Percentiles rank a stretch among this genome's conserved stretches.
phyloP scores from a whole-genome alignment of 2,329 filamentous ascomycete genomes.

The Aspergillus sclerotialis region DNA sequence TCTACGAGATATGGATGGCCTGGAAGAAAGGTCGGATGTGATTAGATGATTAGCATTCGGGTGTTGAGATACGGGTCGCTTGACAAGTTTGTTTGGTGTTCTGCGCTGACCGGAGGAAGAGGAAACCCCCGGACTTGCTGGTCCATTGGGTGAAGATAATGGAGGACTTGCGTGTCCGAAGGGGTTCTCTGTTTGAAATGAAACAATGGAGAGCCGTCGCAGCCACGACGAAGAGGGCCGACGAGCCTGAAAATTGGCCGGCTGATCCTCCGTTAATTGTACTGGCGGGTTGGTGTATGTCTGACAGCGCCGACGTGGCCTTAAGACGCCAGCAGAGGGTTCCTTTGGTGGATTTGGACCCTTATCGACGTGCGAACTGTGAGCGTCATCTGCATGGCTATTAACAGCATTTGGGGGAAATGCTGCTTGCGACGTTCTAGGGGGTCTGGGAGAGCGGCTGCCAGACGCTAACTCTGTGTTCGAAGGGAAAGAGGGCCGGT shows the following conservation, averaged over 20 bases:
- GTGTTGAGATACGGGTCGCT: conserved; percentile 51
- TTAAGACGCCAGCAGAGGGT: conserved; percentile 21
- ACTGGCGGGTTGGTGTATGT: conserved; percentile 27
- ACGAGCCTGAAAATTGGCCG: conserved; percentile 18
- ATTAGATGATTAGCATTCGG: conserved; percentile 34
- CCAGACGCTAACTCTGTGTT: conserved; percentile 10
- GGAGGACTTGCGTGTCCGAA: conserved; percentile 43
- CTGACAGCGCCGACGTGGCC: conserved; percentile 29
- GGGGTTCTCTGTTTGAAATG: conserved; percentile 42
- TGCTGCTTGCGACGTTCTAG: conserved; percentile 9
- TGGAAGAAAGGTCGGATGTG: conserved; percentile 22
- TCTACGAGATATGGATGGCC: conserved; percentile 47
- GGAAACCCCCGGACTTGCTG: conserved; percentile 44
- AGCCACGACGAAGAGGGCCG: conserved; percentile 48
- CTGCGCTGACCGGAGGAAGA: conserved; percentile 22
- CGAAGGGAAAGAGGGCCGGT: conserved; percentile 13
- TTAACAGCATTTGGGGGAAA: conserved; percentile 7
- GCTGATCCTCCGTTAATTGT: conserved; percentile 19
- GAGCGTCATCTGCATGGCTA: conserved; percentile 9
- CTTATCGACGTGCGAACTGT: conserved; percentile 7
- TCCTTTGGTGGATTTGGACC: conserved; percentile 15
- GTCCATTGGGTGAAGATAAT: conserved; percentile 49
- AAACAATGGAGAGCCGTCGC: conserved; percentile 48
- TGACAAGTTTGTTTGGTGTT: conserved; percentile 55
- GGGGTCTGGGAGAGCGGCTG: conserved; percentile 14